Evolutionary conservation across 257 asterid species (phyloP).

Genomic region (Ilex asprella): DNA sequence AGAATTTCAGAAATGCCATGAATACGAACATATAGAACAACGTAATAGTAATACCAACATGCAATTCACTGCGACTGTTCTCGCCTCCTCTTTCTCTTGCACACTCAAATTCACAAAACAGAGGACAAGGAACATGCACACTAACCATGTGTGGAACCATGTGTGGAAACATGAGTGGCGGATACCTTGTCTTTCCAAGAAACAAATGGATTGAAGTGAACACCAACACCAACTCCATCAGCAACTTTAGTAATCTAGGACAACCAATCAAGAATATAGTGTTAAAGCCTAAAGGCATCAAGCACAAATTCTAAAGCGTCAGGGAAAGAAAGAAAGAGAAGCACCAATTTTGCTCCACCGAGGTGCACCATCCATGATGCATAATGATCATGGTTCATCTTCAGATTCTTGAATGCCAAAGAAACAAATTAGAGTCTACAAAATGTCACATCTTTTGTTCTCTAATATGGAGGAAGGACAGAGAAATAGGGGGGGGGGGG

Average conservation of each 20-base stretch:
- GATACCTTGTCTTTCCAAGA: constrained; percentile 49
- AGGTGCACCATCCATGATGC: constrained; percentile 74
- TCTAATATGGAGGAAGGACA: background rate
- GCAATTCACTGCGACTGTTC: too few species aligned
- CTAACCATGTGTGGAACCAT: too few species aligned
- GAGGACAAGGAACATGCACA: too few species aligned
- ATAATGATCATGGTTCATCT: constrained; percentile 62
- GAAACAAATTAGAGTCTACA: constrained; percentile 5
- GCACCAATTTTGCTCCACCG: constrained; percentile 83
- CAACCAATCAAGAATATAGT: constrained; percentile 9
- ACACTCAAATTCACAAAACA: too few species aligned
- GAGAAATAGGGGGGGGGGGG: background rate
- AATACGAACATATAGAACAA: too few species aligned
- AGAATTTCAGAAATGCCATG: constrained; percentile 13
- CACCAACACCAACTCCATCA: constrained; percentile 64
- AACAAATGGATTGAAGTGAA: constrained; percentile 87
- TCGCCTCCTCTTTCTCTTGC: too few species aligned
- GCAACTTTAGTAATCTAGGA: constrained; percentile 58
- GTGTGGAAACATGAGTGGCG: background rate
- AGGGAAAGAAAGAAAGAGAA: constrained; percentile 12
- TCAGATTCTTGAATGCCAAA: constrained; percentile 47
- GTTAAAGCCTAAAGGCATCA: background rate
- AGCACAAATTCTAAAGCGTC: constrained; percentile 3
- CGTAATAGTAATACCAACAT: too few species aligned
- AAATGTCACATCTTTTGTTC: constrained; percentile 8